These are phyloP conservation scores for Penicillium soppii DNA, from an alignment of 495 filamentous ascomycete species.

Conservation along the genomic window DNA sequence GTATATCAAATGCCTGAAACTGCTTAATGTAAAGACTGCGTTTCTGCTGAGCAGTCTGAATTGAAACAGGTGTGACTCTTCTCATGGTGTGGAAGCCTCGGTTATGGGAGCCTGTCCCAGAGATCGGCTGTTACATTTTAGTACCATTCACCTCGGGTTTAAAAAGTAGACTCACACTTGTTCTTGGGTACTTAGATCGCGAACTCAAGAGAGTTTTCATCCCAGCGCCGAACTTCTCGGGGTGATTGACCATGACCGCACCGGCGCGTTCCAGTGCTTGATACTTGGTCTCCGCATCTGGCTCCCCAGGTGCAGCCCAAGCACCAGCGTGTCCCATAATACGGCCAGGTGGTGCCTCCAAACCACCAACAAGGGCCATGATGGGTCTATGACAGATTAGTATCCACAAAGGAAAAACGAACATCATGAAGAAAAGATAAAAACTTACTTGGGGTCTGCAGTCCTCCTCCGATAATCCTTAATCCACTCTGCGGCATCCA, in stretches of 20 bases:
- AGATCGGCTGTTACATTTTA: constrained; percentile 21
- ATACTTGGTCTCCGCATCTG: constrained; percentile 63
- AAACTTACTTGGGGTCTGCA: constrained; percentile 64
- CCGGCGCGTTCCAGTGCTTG: constrained; percentile 67
- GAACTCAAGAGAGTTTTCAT: constrained; percentile 59
- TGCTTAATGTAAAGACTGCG: constrained; percentile 60
- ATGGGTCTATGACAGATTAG: constrained; percentile 61
- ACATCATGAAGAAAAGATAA: neutral
- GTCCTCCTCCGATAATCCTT: constrained; percentile 60
- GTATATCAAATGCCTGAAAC: constrained; percentile 57
- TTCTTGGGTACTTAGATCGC: constrained; percentile 19
- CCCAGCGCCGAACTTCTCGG: constrained; percentile 71
- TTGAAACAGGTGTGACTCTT: constrained; percentile 19
- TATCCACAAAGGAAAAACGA: neutral
- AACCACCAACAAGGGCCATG: constrained; percentile 72
- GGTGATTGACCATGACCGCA: constrained; percentile 76
- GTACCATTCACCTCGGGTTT: neutral
- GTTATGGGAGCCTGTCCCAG: constrained; percentile 28
- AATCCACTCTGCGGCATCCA: constrained; percentile 82
- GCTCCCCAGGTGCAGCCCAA: constrained; percentile 67
- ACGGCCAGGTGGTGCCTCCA: constrained; percentile 61
- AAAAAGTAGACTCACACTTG: constrained; percentile 23
- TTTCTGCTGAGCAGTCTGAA: constrained; percentile 32
- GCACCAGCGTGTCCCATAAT: constrained; percentile 92
- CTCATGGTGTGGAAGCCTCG: constrained; percentile 54